phyloP scores from a whole-genome alignment of 2,329 filamentous ascomycete genomes.

The Aspergillus pseudonomiae region DNA sequence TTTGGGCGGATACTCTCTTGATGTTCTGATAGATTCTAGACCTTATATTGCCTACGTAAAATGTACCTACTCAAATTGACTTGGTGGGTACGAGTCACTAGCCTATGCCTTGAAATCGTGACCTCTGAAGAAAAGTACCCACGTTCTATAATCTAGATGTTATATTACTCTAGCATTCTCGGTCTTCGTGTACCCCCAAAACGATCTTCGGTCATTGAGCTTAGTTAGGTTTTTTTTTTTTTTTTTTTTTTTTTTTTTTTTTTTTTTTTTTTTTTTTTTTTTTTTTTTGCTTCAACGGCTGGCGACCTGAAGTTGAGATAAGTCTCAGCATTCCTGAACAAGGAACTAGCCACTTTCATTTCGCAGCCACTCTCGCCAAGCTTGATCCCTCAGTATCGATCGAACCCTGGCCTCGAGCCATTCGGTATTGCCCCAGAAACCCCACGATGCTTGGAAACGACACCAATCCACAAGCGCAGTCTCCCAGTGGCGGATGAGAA shows the following conservation, averaged over 20 bases:
- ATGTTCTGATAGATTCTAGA: background rate
- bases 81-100: background rate
- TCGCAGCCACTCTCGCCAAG: conserved; percentile 52
- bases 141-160: background rate
- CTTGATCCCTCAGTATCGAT: conserved; percentile 50
- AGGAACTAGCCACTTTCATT: background rate
- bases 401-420: conserved; percentile 61
- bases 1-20: background rate
- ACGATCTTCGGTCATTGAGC: background rate
- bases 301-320: background rate
- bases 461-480: conserved; percentile 70
- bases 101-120: background rate
- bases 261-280: too few species aligned
- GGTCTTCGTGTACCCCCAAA: background rate
- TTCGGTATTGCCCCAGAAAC: conserved; percentile 63
- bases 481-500: conserved; percentile 65
- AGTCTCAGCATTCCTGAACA: background rate
- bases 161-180: background rate
- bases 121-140: background rate
- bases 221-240: background rate
- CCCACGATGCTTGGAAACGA: conserved; percentile 63
- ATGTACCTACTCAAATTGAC: background rate
- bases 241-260: background rate
- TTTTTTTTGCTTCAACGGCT: background rate
- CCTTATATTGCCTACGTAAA: background rate